Conservation (phyloP, 371 early-diverging fungal species). For the Funneliformis caledonium region DNA sequence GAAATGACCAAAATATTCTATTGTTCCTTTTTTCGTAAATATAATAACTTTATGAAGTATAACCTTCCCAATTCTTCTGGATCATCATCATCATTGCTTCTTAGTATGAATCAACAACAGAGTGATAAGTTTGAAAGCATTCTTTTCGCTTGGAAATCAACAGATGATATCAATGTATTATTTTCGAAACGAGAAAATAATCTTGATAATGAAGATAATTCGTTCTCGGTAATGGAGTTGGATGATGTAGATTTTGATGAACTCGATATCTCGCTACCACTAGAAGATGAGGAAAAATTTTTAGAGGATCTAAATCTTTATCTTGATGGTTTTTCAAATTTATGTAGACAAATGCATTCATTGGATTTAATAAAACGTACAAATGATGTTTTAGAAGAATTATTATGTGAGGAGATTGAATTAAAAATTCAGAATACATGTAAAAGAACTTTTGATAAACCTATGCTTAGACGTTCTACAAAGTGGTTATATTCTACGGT, state of each 20-base stretch:
- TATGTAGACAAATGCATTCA: conserved; percentile 22
- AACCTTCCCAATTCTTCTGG: neutral
- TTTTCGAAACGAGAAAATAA: conserved; percentile 5
- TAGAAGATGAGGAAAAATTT: neutral
- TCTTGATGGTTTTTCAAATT: neutral
- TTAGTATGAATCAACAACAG: neutral
- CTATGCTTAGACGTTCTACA: conserved; percentile 10
- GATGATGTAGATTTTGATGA: neutral
- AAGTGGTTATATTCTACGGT: conserved; percentile 31
- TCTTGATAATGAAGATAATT: neutral
- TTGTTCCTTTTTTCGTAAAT: conserved; percentile 16
- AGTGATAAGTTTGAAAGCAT: conserved; percentile 11
- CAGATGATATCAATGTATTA: conserved; percentile 26
- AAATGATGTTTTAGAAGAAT: conserved; percentile 31
- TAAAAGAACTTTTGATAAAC: conserved; percentile 22
- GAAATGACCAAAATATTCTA: conserved; percentile 24
- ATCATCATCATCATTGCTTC: neutral
- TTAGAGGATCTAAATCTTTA: neutral
- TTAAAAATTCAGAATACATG: conserved; percentile 11
- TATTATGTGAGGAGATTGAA: conserved; percentile 35
- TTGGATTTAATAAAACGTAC: conserved; percentile 36
- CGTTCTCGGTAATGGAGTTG: neutral
- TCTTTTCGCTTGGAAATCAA: conserved; percentile 33
- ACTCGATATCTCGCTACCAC: neutral
- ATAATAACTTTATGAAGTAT: neutral